Evolutionary conservation across 257 asterid species (phyloP), one percentile per base, ranked within the genome.

Genomic region (Salvia hispanica): DNA sequence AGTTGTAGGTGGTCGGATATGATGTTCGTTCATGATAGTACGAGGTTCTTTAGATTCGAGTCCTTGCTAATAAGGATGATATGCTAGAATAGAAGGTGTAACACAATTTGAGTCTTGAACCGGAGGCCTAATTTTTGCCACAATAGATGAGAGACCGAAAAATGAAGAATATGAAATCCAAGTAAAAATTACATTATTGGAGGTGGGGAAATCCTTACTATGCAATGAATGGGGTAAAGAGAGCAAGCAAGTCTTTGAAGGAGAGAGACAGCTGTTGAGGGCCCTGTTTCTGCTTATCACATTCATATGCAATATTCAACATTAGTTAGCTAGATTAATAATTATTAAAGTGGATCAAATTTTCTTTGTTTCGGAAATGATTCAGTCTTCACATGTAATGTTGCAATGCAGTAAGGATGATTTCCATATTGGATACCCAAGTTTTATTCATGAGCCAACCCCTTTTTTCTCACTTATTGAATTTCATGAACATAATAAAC

Each of bases 131-230:
- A 2, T 33, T 55, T 69, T 62, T 8, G 56, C 50, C 60, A 56
- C 56, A 48, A 21, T 25, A 25, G 31, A 25, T 1, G 31, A 25
- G 31, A 25, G 31, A 25, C 31, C 39, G 4, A 3, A 5, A 34
- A 34, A 34, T 34, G 39, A 34, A 34, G 39, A 2, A 34, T 25
- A 5, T 6, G 39, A 34, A 5, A 34, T 34, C 28, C 75, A 80
- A 64, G 61, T 50, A 68, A 72, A 70, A 72, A 56, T 48, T 10
- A 18, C 75, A 80, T 78, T 83, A 83, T 76, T 80, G 82, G 36
- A 56, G 78, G 88, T 83, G 77, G 93, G 87, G 88, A 64, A 64
- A 70, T 50, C 53, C 72, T 43, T 60, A 72, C 68, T 76, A 80
- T 75, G 82, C 76, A 71, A 78, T 25, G 31, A 25, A 25, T 25